These are phyloP conservation scores for Coniochaeta hoffmannii DNA, from an alignment of 2,329 filamentous ascomycete species.

Conservation along the genomic window DNA sequence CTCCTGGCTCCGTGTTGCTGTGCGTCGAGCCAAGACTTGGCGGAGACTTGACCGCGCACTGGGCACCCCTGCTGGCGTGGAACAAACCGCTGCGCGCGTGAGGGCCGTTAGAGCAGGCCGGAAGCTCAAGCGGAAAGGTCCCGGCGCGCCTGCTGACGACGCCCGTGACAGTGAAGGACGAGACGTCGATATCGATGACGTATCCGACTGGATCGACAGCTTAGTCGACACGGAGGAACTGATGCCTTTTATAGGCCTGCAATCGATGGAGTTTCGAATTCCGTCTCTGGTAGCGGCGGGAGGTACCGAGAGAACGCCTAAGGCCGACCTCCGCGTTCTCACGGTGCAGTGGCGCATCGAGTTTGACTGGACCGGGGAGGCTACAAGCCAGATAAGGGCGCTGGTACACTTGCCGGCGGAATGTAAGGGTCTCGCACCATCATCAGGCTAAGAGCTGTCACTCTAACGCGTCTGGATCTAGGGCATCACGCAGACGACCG, in stretches of 20 bases:
- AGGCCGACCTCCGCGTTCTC: slow-evolving; percentile 11
- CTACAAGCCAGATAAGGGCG: slow-evolving; percentile 48
- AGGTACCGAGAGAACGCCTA: neutral
- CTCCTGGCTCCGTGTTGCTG: slow-evolving; percentile 57
- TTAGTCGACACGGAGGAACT: slow-evolving; percentile 34
- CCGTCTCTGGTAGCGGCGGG: slow-evolving; percentile 24
- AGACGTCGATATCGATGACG: slow-evolving; percentile 8
- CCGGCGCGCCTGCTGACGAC: slow-evolving; percentile 8
- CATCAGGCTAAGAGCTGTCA: neutral
- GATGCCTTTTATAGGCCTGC: slow-evolving; percentile 45
- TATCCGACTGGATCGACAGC: slow-evolving; percentile 8
- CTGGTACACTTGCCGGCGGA: slow-evolving; percentile 50
- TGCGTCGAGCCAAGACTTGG: slow-evolving; percentile 58
- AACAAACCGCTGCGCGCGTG: slow-evolving; percentile 21
- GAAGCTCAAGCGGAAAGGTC: slow-evolving; percentile 6
- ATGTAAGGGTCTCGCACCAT: slow-evolving; percentile 45
- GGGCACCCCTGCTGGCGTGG: slow-evolving; percentile 23
- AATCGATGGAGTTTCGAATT: slow-evolving; percentile 41
- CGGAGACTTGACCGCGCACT: slow-evolving; percentile 42
- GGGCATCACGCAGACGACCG: slow-evolving; percentile 54
- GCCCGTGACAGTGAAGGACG: slow-evolving; percentile 16
- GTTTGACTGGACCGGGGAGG: slow-evolving; percentile 70
- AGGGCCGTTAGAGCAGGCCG: slow-evolving; percentile 14
- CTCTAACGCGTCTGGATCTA: slow-evolving; percentile 19
- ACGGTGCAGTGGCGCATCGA: slow-evolving; percentile 54